Evolutionary conservation across 2,329 filamentous ascomycete species (phyloP), one percentile per base, ranked within the genome.

Genomic region (Beauveria scarabaeidicola): DNA sequence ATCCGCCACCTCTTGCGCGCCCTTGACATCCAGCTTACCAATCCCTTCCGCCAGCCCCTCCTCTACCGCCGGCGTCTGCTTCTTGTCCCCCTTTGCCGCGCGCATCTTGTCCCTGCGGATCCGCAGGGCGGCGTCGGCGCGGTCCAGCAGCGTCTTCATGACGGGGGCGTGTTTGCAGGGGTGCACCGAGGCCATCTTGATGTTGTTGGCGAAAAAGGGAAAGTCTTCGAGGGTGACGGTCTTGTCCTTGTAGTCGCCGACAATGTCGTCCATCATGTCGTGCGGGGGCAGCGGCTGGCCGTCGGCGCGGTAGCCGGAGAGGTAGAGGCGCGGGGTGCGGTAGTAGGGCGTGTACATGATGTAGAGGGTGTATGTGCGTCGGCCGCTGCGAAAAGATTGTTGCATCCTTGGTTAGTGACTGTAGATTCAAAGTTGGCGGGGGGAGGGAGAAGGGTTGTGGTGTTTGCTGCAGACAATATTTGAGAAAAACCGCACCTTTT

Each of bases 261-360:
- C 89, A 60, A 96, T 96, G 72, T 96, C 91, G 73, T 96, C 90
- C 89, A 96, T 95, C 91, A 96, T 96, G 56, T 87, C 80, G 55
- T 88, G 82, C 3, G 91, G 91, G 3, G 88, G 84, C 0, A 96
- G 86, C 1, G 92, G 91, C 64, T 91, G 88, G 29, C 90, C 90
- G 61, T 85, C 83, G 27, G 89, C 82, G 13, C 85, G 78, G 74
- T 97, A 97, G 68, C 94, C 94, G 0, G 91, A 95, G 52, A 99
- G 85, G 74, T 97, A 99, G 68, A 97, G 84, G 38, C 94, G 90
- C 0, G 94, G 94, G 4, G 94, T 97, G 66, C 91, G 89, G 77
- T 97, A 99, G 79, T 96, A 97, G 41, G 92, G 89, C 5, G 92
- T 90, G 77, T 99, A 99, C 76, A 91, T 94, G 69, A 99, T 97